Evolutionary conservation across 371 early-diverging fungal species (phyloP), one percentile per base, ranked within the genome.

Genomic region (Apophysomyces trapeziformis): DNA sequence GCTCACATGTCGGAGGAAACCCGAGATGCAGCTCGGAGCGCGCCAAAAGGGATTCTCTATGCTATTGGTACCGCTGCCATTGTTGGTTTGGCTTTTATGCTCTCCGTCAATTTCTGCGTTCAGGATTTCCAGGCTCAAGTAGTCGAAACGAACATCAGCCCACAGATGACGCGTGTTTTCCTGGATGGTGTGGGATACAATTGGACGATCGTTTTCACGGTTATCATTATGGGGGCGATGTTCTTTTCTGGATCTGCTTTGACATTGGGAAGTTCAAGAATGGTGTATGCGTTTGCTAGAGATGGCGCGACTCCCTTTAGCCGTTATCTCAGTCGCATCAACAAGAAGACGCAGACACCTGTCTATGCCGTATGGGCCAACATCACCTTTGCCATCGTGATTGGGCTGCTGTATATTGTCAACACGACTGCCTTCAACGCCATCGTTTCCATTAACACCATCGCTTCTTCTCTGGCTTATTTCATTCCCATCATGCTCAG

Each of bases 1-100:
- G 90, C 90, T 13, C 90, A 91, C 67, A 86, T 91, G 85, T 80
- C 87, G 14, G 91, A 91, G 64, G 91, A 91, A 71, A 90, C 91
- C 14, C 76, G 75, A 56, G 80, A 85, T 63, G 86, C 89, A 7
- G 82, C 82, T 60, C 77, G 87, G 38, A 78, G 79, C 4, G 88
- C 87, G 0, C 89, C 92, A 18, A 68, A 73, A 16, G 89, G 86
- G 21, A 90, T 91, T 61, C 68, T 88, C 44, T 71, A 74, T 57
- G 75, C 86, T 18, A 77, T 86, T 61, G 84, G 75, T 5, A 70
- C 81, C 6, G 78, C 79, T 44, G 70, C 85, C 37, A 61, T 81
- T 39, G 72, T 80, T 18, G 86, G 86, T 60, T 74, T 80, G 58
- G 74, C 73, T 32, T 74, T 82, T 47, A 68, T 86, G 68, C 66